Conservation (phyloP, 2,329 filamentous ascomycete genomes). For the Paracoccidioides lutzii region DNA sequence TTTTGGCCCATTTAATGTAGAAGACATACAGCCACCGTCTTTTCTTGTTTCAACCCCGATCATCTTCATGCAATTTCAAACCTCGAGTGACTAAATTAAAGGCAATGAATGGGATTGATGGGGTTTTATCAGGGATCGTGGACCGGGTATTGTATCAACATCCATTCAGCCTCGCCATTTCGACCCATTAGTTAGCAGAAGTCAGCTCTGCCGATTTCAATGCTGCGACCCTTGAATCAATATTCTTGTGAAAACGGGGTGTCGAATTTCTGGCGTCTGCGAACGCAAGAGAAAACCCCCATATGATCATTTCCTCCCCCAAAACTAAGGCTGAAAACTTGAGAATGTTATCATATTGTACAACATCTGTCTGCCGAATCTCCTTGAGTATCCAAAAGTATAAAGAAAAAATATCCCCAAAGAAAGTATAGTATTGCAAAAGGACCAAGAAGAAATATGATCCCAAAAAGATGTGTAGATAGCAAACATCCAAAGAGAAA, state of each 20-base stretch:
- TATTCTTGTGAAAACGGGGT: background rate
- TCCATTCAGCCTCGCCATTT: too few species aligned
- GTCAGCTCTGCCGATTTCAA: too few species aligned
- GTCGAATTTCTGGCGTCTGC: too few species aligned
- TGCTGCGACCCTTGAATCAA: background rate
- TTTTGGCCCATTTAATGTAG: too few species aligned
- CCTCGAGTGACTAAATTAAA: background rate
- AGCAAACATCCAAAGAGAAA: background rate
- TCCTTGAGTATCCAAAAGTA: background rate
- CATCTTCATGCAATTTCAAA: too few species aligned
- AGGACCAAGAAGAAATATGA: background rate
- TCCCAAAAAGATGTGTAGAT: background rate
- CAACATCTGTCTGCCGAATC: background rate
- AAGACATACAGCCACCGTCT: too few species aligned
- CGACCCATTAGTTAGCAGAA: too few species aligned
- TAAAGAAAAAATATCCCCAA: background rate
- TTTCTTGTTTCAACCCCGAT: too few species aligned
- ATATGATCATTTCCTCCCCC: too few species aligned
- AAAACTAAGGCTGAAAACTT: background rate
- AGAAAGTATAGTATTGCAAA: background rate
- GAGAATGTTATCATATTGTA: background rate
- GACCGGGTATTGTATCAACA: background rate
- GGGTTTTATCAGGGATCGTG: background rate
- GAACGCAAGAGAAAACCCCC: too few species aligned
- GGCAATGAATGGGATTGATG: background rate